These are phyloP conservation scores for Ustilago esculenta DNA, from an alignment of 1,284 basidiomycete species.

Conservation along the genomic window DNA sequence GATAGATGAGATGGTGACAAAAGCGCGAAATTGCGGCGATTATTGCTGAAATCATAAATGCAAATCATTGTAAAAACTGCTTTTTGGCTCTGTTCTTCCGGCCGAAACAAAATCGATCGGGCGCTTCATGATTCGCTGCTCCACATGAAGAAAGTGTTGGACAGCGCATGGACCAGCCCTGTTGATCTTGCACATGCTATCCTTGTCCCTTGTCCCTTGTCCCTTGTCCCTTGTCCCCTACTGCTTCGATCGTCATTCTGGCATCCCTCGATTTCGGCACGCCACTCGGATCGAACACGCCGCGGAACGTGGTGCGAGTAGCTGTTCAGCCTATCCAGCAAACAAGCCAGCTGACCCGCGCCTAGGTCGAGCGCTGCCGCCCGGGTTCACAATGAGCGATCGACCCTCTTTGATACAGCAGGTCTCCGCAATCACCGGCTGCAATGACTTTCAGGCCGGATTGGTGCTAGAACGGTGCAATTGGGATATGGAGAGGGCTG, in stretches of 20 bases:
- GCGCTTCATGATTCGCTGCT: too few relatives aligned
- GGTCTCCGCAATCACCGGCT: conserved; percentile 39
- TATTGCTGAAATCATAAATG: too few relatives aligned
- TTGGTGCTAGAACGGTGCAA: conserved; percentile 30
- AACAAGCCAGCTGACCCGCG: too few relatives aligned
- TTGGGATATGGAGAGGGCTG: conserved; percentile 32
- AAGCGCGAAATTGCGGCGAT: too few relatives aligned
- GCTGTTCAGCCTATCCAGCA: too few relatives aligned
- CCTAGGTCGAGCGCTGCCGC: not conserved
- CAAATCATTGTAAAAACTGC: conserved; percentile 1
- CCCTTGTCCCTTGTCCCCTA: not conserved
- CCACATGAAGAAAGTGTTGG: conserved; percentile 22
- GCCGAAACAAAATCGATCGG: not conserved
- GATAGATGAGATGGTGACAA: too few relatives aligned
- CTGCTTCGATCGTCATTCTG: not conserved
- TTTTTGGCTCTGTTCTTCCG: too few relatives aligned
- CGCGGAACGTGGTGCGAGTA: too few relatives aligned
- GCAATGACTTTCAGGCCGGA: conserved; percentile 30
- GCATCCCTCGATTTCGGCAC: too few relatives aligned
- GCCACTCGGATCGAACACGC: too few relatives aligned
- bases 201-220: too few relatives aligned
- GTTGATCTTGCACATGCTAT: too few relatives aligned
- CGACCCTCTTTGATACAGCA: conserved; percentile 25
- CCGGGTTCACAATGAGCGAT: conserved; percentile 21
- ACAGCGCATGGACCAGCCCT: conserved; percentile 13